Conservation (phyloP, 345 rosid genomes). For the Populus pruinosa region DNA sequence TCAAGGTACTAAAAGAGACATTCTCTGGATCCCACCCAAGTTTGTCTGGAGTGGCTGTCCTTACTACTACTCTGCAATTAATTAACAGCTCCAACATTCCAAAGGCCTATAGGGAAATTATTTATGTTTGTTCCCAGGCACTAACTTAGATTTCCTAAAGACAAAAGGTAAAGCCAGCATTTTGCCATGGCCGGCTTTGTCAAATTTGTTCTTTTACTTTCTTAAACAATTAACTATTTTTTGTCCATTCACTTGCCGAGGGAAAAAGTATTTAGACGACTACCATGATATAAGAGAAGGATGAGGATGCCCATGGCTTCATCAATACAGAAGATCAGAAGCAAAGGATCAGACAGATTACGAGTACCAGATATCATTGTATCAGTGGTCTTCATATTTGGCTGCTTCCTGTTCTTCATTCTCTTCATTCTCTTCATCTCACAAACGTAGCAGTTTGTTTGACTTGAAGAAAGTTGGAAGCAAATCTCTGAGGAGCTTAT, state of each 20-base stretch:
- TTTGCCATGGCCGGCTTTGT: slow-evolving; percentile 2
- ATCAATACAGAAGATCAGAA: slow-evolving; percentile 29
- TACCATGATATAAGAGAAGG: slow-evolving; percentile 27
- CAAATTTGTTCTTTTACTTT: not conserved
- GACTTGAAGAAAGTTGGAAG: slow-evolving; percentile 45
- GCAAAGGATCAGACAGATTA: slow-evolving; percentile 39
- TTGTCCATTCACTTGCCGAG: not conserved
- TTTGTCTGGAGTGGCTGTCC: too few species aligned
- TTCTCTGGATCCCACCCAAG: too few species aligned
- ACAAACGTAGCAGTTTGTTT: slow-evolving; percentile 30
- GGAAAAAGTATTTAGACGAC: not conserved
- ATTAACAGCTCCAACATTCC: too few species aligned
- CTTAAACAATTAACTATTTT: not conserved
- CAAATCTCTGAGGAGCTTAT: slow-evolving; percentile 42
- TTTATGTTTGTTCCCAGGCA: not conserved
- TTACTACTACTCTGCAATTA: too few species aligned
- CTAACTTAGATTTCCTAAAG: not conserved
- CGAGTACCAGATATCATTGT: slow-evolving; percentile 42
- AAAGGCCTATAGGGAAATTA: not conserved
- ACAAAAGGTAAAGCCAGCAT: not conserved
- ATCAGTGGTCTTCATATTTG: slow-evolving; percentile 21
- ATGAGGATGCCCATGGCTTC: slow-evolving; percentile 9
- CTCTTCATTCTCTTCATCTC: slow-evolving; percentile 23
- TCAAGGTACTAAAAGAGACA: too few species aligned
- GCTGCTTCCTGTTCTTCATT: slow-evolving; percentile 23